A percentile compares a stretch with the other conserved stretches of the same genome.
phyloP scores from a whole-genome alignment of 2,329 filamentous ascomycete genomes.

The Diaporthe citrichinensis region DNA sequence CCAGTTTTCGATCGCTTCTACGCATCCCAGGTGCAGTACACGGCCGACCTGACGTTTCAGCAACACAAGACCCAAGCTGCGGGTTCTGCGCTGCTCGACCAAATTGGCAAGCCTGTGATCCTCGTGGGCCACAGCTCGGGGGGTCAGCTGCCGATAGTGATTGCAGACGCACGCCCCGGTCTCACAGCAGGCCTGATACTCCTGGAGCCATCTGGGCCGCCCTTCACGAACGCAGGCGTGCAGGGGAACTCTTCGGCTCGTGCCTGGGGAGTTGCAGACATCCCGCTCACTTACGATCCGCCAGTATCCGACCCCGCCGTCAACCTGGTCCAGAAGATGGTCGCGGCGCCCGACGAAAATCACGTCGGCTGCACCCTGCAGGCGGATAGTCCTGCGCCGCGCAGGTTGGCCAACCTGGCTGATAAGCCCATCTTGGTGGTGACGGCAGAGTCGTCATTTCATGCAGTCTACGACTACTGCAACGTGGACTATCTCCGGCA shows the following conservation, averaged over 20 bases:
- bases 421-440: slow-evolving; percentile 55
- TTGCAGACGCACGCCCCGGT: slow-evolving; percentile 57
- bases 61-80: slow-evolving; percentile 55
- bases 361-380: slow-evolving; percentile 52
- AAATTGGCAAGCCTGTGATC: slow-evolving; percentile 57
- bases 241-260: slow-evolving; percentile 44
- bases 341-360: slow-evolving; percentile 45
- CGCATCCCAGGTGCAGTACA: slow-evolving; percentile 55
- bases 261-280: slow-evolving; percentile 62
- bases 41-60: slow-evolving; percentile 51
- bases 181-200: slow-evolving; percentile 58
- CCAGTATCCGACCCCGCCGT: slow-evolving; percentile 52
- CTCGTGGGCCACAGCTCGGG: slow-evolving; percentile 63
- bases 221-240: slow-evolving; percentile 57
- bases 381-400: slow-evolving; percentile 51
- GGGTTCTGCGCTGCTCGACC: slow-evolving; percentile 58
- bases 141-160: slow-evolving; percentile 57
- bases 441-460: slow-evolving; percentile 60
- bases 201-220: slow-evolving; percentile 63
- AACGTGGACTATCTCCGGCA: slow-evolving; percentile 58
- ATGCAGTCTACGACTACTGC: slow-evolving; percentile 61
- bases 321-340: slow-evolving; percentile 52
- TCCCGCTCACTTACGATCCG: slow-evolving; percentile 64
- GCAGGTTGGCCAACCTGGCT: slow-evolving; percentile 54
- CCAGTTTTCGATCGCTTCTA: slow-evolving; percentile 58